Percentiles rank a stretch among this genome's conserved stretches.
phyloP scores from a whole-genome alignment of 192 early-diverging fungal genomes.

The Rhizoclosmatium globosum region DNA sequence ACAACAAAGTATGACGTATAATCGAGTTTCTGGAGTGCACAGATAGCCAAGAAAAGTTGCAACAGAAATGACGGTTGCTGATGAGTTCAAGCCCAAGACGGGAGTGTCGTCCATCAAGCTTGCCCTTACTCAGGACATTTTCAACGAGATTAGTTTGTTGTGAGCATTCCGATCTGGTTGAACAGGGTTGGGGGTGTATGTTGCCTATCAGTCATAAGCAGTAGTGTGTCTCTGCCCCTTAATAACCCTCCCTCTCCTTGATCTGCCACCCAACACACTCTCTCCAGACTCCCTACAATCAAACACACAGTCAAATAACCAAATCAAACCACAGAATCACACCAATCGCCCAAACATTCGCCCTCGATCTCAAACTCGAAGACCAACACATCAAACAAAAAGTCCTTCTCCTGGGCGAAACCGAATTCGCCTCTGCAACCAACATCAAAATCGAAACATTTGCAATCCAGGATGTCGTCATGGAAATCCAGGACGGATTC shows the following conservation, averaged over 20 bases:
- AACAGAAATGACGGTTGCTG: too few relatives aligned
- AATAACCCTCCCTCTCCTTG: background rate
- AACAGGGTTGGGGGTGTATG: background rate
- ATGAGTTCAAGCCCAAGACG: background rate
- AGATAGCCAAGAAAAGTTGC: background rate
- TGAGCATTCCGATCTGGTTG: background rate
- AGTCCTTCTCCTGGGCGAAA: constrained; percentile 9
- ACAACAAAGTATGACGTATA: background rate
- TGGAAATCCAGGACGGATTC: constrained; percentile 18
- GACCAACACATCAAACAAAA: constrained; percentile 33
- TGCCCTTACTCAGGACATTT: background rate
- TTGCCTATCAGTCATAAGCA: background rate
- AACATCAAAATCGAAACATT: constrained; percentile 20
- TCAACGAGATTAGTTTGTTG: background rate
- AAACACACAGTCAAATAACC: constrained; percentile 8
- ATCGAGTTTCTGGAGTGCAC: background rate
- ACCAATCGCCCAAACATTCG: constrained; percentile 20
- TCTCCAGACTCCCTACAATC: background rate
- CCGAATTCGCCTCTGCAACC: background rate
- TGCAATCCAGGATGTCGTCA: constrained; percentile 3
- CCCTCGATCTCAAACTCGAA: constrained; percentile 15
- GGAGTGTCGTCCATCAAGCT: constrained; percentile 6
- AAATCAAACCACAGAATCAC: constrained; percentile 26
- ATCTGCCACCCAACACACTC: background rate
- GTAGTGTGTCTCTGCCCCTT: background rate